Base-by-base conservation (phyloP, 768 basidiomycete genomes). In the Boletus pseudopeckii region DNA sequence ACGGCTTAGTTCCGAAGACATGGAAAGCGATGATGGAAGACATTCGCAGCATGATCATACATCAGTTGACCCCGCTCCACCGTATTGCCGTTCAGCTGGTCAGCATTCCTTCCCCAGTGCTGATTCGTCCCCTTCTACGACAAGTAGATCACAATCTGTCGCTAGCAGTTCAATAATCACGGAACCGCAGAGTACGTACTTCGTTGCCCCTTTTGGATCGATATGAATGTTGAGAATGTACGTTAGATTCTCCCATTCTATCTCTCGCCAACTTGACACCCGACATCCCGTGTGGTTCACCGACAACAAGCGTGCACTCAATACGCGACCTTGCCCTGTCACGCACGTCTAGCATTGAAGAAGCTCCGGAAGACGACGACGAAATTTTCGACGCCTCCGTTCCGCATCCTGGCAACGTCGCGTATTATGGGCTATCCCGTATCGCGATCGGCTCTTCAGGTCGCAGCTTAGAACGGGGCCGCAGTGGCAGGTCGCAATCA, bases 321-420 rank as follows among this genome's bases (percentile, higher is more conserved):
- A 38, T 20, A 22, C 56, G 44, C 28, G 55, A 48, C 9, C 5
- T 14, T 22, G 20, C 63, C 20, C 46, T 52, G 11, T 79, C 80
- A 11, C 73, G 76, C 44, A 66, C 70, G 38, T 73, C 75, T 18
- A 79, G 75, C 53, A 67, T 77, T 34, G 73, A 75, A n/a, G 74
- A 72, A 41, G 66, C 72, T 15, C 70, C 70, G 10, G 76, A 77
- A 59, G 62, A 72, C 28, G 74, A 45, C 17, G 69, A 5, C 15
- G 52, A 41, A 40, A 37, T 37, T 32, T 20, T 63, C 42, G 18
- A 64, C 47, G 33, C 53, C 53, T 42, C 38, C 26, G n/a, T 34
- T 15, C 37, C 24, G 17, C 34, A 10, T 44, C 39, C 60, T 13
- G 47, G 13, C n/a, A 45, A 42, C 38, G 22, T 65, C 28, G 50